Base-by-base conservation (phyloP, 2,329 filamentous ascomycete species). In the Moelleriella libera region DNA sequence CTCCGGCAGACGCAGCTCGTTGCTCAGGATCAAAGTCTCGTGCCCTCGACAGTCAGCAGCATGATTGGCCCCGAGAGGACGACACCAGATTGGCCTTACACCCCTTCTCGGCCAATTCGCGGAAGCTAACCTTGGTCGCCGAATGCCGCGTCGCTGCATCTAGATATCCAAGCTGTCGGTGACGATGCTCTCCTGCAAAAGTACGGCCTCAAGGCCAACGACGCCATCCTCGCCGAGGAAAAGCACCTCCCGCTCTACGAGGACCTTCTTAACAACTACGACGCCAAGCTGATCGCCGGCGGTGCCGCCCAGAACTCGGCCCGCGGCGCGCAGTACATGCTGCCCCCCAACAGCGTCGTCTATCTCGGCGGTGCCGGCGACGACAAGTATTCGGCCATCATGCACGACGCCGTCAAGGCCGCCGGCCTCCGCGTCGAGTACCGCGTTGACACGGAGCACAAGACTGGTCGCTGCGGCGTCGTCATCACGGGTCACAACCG, bases 261-360 rank as follows among this genome's bases (percentile, higher is more conserved):
- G 64, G 92, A 98, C 62, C 79, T 97, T 56, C 79, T 96, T 59
- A 83, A 85, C 69, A 90, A 92, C 76, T 87, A 82, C 70, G 80
- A 92, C 59, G 90, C 90, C 53, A 94, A 94, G 71, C 76, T 97
- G 64, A 92, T 97, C 63, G 88, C 92, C 47, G 92, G 92, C 55
- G 92, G 92, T 61, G 92, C 92, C 48, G 92, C 92, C 31, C 92
- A 98, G 72, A 98, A 98, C 78, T 94, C 88, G 47, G 90, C 92
- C 57, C 83, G 92, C 62, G 92, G 92, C 57, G 92, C 90, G 54
- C 87, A 92, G 80, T 98, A 98, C 76, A 82, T 97, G 55, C 87
- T 98, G 49, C 82, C 87, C 32, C 72, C 84, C 51, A 84, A 95
- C 73, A 90, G 85, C 53, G 88, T 94, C 61, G 80, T 94, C 65